Base-by-base conservation (phyloP, 495 filamentous ascomycete species). In the Collariella sp. region DNA sequence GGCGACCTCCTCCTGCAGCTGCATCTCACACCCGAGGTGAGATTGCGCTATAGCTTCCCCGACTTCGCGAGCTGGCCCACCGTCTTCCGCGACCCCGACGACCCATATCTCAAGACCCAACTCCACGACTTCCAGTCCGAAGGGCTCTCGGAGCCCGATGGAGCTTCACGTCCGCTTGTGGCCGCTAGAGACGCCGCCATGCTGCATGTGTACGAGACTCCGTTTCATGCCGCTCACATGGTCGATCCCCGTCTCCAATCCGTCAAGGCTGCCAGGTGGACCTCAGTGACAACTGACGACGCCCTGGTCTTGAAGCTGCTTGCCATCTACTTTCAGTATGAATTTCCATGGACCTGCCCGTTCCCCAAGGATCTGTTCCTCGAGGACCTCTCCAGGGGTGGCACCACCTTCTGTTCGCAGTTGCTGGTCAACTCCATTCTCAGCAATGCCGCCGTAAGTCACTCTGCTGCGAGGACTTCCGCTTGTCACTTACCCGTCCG, bases 41-140 rank as follows among this genome's bases (percentile, higher is more conserved):
- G 67, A 1, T 61, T 56, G 23, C 67, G 68, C 36, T 72, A 70
- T 43, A 63, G 65, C 33, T 72, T 72, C 41, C 70, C 70, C 5
- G 69, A 67, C 50, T 50, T 57, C 15, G 16, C 57, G 7, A 59
- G 64, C 16, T 71, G 70, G 68, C 70, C 70, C 3, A 53, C 52
- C 4, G 59, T 66, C 23, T 29, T 71, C 26, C 50, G 54, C 1
- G 59, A 57, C 19, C 51, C 59, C 7, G 59, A 63, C 33, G 59
- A 53, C 11, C 56, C 62, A 3, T 72, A 72, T 36, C 44, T 62
- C 16, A 62, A 61, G 39, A 13, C 48, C 1, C 48, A 26, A 22
- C 34, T 50, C 0, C 23, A 40, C 22, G 48, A 50, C 24, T 50
- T 50, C 15, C 13, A 2, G 4, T 9, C 22, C n/a, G n/a, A n/a